These are phyloP conservation scores for Fusarium falciforme DNA, from an alignment of 2,329 filamentous ascomycete species.

Conservation along the genomic window DNA sequence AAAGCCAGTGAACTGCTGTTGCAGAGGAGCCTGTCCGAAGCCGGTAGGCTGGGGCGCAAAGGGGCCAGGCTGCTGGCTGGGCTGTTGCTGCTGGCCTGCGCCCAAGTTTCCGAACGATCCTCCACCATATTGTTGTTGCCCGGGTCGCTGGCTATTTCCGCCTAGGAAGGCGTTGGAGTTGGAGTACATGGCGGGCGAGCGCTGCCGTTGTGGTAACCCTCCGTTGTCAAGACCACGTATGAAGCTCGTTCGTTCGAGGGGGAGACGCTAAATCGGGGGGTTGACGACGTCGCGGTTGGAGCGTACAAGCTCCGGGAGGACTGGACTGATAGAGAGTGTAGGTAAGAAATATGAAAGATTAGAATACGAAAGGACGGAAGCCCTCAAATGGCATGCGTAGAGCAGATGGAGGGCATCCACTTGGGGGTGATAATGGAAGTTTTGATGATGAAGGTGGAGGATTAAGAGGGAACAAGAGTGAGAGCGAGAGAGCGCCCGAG, in stretches of 20 bases:
- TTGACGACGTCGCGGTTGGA: slow-evolving; percentile 16
- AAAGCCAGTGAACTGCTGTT: slow-evolving; percentile 71
- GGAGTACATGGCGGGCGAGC: slow-evolving; percentile 78
- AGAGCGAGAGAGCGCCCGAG: neutral
- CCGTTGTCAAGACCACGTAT: slow-evolving; percentile 21
- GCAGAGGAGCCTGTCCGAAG: slow-evolving; percentile 63
- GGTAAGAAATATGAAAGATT: slow-evolving; percentile 27
- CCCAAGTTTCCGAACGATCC: slow-evolving; percentile 58
- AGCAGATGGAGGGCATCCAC: slow-evolving; percentile 29
- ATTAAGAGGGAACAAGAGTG: slow-evolving; percentile 10
- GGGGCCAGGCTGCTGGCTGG: slow-evolving; percentile 63
- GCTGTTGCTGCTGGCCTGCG: slow-evolving; percentile 57
- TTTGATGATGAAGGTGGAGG: slow-evolving; percentile 29
- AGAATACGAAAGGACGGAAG: slow-evolving; percentile 32
- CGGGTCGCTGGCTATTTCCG: slow-evolving; percentile 78
- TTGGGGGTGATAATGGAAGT: slow-evolving; percentile 1
- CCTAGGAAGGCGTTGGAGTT: slow-evolving; percentile 88
- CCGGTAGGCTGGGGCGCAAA: slow-evolving; percentile 72
- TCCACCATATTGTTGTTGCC: slow-evolving; percentile 58
- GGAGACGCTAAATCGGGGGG: slow-evolving; percentile 35
- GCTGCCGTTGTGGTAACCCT: slow-evolving; percentile 8
- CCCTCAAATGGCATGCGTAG: slow-evolving; percentile 24
- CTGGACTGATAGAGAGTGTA: slow-evolving; percentile 15
- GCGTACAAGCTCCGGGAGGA: slow-evolving; percentile 19
- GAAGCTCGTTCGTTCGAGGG: slow-evolving; percentile 27